These are phyloP conservation scores for Naganishia antarctica DNA, from an alignment of 768 basidiomycete species.

Conservation along the genomic window DNA sequence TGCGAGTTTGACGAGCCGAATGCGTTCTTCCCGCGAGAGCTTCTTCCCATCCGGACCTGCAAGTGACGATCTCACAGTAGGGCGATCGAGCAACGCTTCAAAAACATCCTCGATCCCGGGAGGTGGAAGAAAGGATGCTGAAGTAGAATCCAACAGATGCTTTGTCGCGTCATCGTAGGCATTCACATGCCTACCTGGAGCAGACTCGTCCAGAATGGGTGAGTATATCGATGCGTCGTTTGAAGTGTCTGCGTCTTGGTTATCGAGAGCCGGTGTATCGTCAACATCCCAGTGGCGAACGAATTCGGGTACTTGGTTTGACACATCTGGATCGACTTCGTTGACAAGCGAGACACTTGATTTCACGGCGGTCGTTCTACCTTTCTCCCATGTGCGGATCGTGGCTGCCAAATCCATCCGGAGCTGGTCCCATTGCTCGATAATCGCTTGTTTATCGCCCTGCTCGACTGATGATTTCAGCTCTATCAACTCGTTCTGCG, in stretches of 20 bases:
- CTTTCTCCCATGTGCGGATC: constrained; percentile 42
- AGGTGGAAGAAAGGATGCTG: constrained; percentile 28
- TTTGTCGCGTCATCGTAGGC: constrained; percentile 16
- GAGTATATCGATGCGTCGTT: constrained; percentile 19
- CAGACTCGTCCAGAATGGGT: constrained; percentile 4
- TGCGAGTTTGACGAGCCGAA: constrained; percentile 32
- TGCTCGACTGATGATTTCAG: constrained; percentile 1
- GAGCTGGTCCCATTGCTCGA: constrained; percentile 31
- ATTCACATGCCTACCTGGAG: background rate
- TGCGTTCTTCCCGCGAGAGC: constrained; percentile 40
- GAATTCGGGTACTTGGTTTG: constrained; percentile 27
- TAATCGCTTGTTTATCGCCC: background rate
- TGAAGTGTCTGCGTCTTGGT: constrained; percentile 18
- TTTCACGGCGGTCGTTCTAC: constrained; percentile 30
- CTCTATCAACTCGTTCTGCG: constrained; percentile 8
- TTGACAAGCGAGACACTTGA: background rate
- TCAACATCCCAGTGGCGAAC: constrained; percentile 29
- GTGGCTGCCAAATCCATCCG: constrained; percentile 36
- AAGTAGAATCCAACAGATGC: constrained; percentile 23
- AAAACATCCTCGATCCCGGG: constrained; percentile 41
- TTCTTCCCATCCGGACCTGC: constrained; percentile 22
- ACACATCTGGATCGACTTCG: background rate
- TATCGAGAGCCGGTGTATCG: constrained; percentile 5
- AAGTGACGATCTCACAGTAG: background rate
- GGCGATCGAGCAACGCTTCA: constrained; percentile 26